Evolutionary conservation across 257 asterid species (phyloP), one percentile per base, ranked within the genome.

Genomic region (Asclepias syriaca): DNA sequence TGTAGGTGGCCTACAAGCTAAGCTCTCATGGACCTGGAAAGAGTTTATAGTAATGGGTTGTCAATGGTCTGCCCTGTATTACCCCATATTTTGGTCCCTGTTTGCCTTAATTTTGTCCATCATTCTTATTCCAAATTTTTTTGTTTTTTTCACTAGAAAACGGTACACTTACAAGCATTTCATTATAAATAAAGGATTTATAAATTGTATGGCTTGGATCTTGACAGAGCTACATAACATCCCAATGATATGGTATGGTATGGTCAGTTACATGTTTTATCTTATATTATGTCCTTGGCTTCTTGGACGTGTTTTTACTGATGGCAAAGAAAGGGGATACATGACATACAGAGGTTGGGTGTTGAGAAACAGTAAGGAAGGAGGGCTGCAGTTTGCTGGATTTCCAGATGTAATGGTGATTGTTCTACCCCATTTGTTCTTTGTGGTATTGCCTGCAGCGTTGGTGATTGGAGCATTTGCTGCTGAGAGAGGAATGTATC

Each of bases 341-440:
- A 95, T 95, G 99, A 92, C 94, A 40, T 90, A 84, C 77, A 81
- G 75, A 82, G 99, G 98, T 64, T 90, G 98, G 99, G 96, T 81
- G 22, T 79, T 75, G 78, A 75, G 72, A 69, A 70, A 57, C 18
- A 71, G 61, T 37, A 16, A 74, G 54, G 63, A 69, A 24, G 85
- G 75, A 56, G 75, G 83, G 74, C 37, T 82, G 3, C 86, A 85
- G 5, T 90, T 79, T 81, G 78, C 87, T 55, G 99, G 99, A 70
- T 86, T 78, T 82, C 97, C 99, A 8, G 99, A 95, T 82, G 84
- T 89, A 69, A 83, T 95, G 96, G 96, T 90, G 76, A 86, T 95
- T 21, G 96, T 95, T 77, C 85, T 92, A 81, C 87, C 89, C 14
- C 98, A 95, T 86, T 88, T 95, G 54, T 77, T 67, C 68, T 73